Evolutionary conservation across 2,329 filamentous ascomycete species (phyloP).

Genomic region (Septoria petroselini): DNA sequence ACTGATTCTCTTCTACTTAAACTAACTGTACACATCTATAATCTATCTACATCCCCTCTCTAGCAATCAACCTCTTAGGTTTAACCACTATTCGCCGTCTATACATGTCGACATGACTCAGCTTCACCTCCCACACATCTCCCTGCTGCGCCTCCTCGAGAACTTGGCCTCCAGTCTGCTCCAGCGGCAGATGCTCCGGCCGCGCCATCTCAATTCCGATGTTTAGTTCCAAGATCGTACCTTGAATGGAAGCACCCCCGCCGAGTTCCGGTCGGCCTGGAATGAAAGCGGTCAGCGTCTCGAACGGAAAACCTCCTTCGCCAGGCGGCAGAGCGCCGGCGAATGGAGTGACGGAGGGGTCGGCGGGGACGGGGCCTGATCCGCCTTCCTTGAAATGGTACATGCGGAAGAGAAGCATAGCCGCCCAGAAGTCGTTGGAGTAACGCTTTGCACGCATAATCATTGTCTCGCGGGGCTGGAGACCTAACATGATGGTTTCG

Average conservation of each 20-base stretch:
- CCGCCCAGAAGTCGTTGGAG: constrained; percentile 49
- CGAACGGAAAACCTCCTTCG: constrained; percentile 23
- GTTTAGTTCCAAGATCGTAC: constrained; percentile 29
- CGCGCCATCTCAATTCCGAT: constrained; percentile 20
- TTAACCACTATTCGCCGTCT: constrained; percentile 32
- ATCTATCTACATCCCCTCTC: constrained; percentile 19
- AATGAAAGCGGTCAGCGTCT: constrained; percentile 14
- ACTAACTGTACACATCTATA: no score
- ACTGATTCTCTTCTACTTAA: no score
- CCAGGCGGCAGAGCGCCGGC: constrained; percentile 1
- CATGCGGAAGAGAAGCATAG: constrained; percentile 56
- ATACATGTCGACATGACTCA: constrained; percentile 41
- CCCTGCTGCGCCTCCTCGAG: constrained; percentile 33
- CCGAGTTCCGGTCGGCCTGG: constrained; percentile 1
- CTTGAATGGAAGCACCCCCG: neutral
- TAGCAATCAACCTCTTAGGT: constrained; percentile 41
- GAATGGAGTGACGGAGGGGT: neutral
- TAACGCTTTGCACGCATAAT: constrained; percentile 40
- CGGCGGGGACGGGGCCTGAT: neutral
- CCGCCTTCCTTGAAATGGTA: constrained; percentile 43
- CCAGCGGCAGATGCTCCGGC: constrained; percentile 17
- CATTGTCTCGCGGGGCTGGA: constrained; percentile 46
- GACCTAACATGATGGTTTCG: constrained; percentile 48
- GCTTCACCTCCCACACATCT: constrained; percentile 48
- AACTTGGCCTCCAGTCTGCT: constrained; percentile 4